Conservation (phyloP, 331 rosid genomes). For the Malus hybrid region DNA sequence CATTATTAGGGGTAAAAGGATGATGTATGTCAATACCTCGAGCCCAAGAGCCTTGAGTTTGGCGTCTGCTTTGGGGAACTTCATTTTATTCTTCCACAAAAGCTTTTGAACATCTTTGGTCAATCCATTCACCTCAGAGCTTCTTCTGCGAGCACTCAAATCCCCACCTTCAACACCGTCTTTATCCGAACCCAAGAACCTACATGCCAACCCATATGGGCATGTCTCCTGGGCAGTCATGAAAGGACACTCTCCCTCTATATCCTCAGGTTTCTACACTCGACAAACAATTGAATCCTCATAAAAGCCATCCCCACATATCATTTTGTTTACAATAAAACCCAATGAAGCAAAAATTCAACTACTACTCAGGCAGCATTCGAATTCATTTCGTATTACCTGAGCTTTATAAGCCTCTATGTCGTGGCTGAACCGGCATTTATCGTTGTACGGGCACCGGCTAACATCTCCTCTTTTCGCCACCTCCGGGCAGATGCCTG, state of each 20-base stretch:
- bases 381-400: slow-evolving; percentile 29
- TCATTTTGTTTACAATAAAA: neutral
- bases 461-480: slow-evolving; percentile 69
- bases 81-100: slow-evolving; percentile 82
- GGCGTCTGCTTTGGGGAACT: slow-evolving; percentile 67
- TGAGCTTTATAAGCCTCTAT: slow-evolving; percentile 62
- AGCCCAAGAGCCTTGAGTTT: slow-evolving; percentile 71
- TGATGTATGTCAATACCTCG: slow-evolving; percentile 31
- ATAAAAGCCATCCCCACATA: neutral
- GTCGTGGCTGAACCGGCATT: slow-evolving; percentile 86
- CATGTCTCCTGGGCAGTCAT: slow-evolving; percentile 25
- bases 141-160: slow-evolving; percentile 23
- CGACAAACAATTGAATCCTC: neutral
- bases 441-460: slow-evolving; percentile 62
- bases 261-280: slow-evolving; percentile 69
- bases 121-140: slow-evolving; percentile 67
- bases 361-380: neutral
- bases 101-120: slow-evolving; percentile 78
- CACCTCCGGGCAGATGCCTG: slow-evolving; percentile 57
- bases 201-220: slow-evolving; percentile 62
- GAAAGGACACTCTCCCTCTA: slow-evolving; percentile 85
- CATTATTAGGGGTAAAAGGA: neutral
- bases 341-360: neutral
- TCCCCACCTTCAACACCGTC: slow-evolving; percentile 26
- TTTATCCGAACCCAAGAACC: slow-evolving; percentile 59